Evolutionary conservation across 352 stramenopile species (phyloP).

Genomic region (Phytophthora cactorum): DNA sequence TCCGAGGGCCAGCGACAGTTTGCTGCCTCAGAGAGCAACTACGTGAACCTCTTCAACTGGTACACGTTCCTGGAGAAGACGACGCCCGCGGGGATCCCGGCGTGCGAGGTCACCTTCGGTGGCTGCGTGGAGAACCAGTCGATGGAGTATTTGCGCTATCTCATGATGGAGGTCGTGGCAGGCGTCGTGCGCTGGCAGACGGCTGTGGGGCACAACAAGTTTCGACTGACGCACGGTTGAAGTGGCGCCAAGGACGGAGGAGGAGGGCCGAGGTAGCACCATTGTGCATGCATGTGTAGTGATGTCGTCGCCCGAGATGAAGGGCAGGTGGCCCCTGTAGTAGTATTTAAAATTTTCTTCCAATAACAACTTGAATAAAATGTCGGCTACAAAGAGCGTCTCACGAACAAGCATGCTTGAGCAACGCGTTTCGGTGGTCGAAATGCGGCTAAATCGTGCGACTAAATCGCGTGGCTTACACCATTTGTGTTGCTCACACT

Average conservation of each 20-base stretch:
- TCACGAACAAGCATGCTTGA: too few relatives aligned
- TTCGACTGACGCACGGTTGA: slow-evolving; percentile 46
- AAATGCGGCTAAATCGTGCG: too few relatives aligned
- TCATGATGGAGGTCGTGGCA: slow-evolving; percentile 70
- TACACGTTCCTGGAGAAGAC: slow-evolving; percentile 72
- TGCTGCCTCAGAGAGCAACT: slow-evolving; percentile 53
- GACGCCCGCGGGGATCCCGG: slow-evolving; percentile 23
- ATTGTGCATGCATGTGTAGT: slow-evolving; percentile 24
- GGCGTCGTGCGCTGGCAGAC: slow-evolving; percentile 74
- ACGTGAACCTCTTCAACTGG: slow-evolving; percentile 76
- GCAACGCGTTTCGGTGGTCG: too few relatives aligned
- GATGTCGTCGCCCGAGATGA: slow-evolving; percentile 14
- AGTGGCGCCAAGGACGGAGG: neutral
- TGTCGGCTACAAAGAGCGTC: neutral
- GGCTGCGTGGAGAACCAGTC: slow-evolving; percentile 58
- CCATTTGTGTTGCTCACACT: too few relatives aligned
- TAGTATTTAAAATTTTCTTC: slow-evolving; percentile 33
- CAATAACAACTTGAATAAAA: slow-evolving; percentile 1
- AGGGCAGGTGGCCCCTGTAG: slow-evolving; percentile 12
- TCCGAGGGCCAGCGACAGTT: slow-evolving; percentile 49
- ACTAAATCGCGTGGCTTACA: too few relatives aligned
- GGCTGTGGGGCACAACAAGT: slow-evolving; percentile 60
- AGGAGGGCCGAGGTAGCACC: neutral
- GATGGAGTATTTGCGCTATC: slow-evolving; percentile 61
- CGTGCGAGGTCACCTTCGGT: slow-evolving; percentile 73